Evolutionary conservation across 306 rosid genomes (phyloP).

Genomic region (peach (Prunus persica)): DNA sequence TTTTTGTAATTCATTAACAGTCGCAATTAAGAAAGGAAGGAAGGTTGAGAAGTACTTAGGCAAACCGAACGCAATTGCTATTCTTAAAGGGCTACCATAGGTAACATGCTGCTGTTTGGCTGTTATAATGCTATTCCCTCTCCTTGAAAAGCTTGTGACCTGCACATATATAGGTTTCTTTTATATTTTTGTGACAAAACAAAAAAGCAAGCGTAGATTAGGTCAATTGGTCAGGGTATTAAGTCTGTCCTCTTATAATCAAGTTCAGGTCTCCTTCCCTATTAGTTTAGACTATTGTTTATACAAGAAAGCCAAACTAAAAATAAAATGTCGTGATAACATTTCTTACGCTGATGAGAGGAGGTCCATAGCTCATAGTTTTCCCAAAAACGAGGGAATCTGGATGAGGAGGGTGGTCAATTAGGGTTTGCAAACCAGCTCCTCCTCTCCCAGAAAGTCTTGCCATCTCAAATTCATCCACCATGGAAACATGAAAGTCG

Average conservation of each 20-base stretch:
- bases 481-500: conserved; percentile 9
- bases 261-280: fast-evolving
- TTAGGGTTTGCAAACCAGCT: no score
- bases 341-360: neutral
- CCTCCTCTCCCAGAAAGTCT: no score
- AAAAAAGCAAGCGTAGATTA: no score
- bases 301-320: no score
- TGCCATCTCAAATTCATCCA: neutral
- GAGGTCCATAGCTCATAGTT: neutral
- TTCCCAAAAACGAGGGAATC: neutral
- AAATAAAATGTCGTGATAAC: neutral
- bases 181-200: no score
- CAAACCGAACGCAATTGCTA: conserved; percentile 3
- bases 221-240: no score
- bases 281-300: no score
- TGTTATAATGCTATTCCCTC: no score
- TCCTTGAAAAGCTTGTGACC: no score
- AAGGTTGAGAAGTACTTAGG: neutral
- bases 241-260: no score
- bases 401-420: neutral
- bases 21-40: neutral
- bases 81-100: neutral
- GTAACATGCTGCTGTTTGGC: neutral
- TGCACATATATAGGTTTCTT: no score
- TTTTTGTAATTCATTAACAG: no score